Evolutionary conservation across 1,139 yeast species (phyloP).

Genomic region (Geotrichum australiense): DNA sequence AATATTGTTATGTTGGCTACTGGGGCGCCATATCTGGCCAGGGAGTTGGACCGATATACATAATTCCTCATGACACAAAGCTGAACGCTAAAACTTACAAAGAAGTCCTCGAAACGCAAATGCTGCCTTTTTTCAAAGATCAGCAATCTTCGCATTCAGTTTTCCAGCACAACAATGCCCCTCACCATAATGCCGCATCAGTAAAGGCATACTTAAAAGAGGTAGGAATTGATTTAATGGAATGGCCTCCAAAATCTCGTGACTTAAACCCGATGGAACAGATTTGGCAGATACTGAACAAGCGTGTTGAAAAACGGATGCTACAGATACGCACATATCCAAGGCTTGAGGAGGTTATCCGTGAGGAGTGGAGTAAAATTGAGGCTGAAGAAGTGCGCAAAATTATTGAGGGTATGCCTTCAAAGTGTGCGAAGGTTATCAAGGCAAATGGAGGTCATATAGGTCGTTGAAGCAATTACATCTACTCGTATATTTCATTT

Average conservation of each 20-base stretch:
- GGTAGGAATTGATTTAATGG: not conserved
- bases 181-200: not conserved
- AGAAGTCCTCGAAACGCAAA: not conserved
- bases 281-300: not conserved
- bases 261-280: not conserved
- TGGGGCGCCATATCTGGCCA: not conserved
- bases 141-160: not conserved
- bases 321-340: not conserved
- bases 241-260: not conserved
- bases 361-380: not conserved
- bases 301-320: not conserved
- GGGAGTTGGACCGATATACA: not conserved
- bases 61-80: not conserved
- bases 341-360: not conserved
- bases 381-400: not conserved
- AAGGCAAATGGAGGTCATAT: not conserved
- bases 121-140: not conserved
- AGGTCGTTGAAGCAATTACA: not conserved
- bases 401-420: not conserved
- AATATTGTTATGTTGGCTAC: conserved; percentile 2
- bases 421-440: not conserved
- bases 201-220: not conserved
- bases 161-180: not conserved
- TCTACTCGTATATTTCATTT: no score
- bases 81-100: not conserved